Conservation (phyloP, 805 yeast genomes). For the Candida argentea region DNA sequence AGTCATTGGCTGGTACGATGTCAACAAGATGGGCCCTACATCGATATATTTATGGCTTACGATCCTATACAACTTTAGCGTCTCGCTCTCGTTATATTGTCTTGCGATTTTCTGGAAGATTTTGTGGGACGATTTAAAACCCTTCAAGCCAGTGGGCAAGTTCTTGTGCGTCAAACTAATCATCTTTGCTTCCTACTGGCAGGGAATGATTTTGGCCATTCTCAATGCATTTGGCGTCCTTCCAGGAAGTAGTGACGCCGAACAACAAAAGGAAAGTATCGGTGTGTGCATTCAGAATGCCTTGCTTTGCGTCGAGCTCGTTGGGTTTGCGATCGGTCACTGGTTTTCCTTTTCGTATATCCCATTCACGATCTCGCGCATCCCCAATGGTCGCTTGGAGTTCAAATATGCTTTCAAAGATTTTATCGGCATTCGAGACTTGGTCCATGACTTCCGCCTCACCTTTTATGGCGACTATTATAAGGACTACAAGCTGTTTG, state of each 20-base stretch:
- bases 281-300: constrained; percentile 69
- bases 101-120: constrained; percentile 91
- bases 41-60: constrained; percentile 58
- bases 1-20: constrained; percentile 38
- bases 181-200: constrained; percentile 98
- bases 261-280: constrained; percentile 18
- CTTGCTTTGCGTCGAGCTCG: constrained; percentile 70
- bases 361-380: constrained; percentile 50
- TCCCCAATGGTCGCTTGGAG: constrained; percentile 62
- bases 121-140: constrained; percentile 62
- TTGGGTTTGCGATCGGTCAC: constrained; percentile 83
- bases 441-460: constrained; percentile 69
- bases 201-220: constrained; percentile 54
- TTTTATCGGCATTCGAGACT: constrained; percentile 66
- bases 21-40: constrained; percentile 35
- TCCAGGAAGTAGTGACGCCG: constrained; percentile 16
- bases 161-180: constrained; percentile 88
- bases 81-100: constrained; percentile 72
- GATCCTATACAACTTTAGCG: constrained; percentile 66
- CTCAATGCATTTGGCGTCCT: constrained; percentile 39
- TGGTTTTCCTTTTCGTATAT: constrained; percentile 73
- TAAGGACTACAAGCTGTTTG: constrained; percentile 68
- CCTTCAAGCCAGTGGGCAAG: constrained; percentile 84
- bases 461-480: constrained; percentile 61
- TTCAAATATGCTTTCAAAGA: constrained; percentile 62